Evolutionary conservation across 441 rosid genomes (phyloP).

Genomic region (Erysimum pusillum): DNA sequence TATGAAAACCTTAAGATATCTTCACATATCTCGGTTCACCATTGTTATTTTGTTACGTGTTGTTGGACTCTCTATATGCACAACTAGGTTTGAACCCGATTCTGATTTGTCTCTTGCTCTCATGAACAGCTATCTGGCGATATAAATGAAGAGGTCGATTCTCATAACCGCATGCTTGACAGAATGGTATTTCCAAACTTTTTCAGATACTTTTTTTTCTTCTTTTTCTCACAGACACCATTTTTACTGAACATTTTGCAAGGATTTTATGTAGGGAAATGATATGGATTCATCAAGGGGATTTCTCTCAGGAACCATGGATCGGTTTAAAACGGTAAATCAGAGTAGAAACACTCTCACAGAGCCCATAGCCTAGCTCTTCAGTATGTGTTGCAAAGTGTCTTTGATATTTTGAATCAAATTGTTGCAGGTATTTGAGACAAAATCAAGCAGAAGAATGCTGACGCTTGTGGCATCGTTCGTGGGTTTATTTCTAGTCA

Average conservation of each 20-base stretch:
- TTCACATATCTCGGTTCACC: neutral
- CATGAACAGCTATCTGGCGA: conserved; percentile 84
- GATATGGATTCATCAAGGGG: conserved; percentile 99
- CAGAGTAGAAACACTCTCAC: conserved; percentile 1
- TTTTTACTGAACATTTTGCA: conserved; percentile 39
- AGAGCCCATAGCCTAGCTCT: neutral
- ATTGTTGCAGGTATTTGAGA: conserved; percentile 79
- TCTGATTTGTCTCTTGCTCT: conserved; percentile 25
- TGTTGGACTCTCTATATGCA: neutral
- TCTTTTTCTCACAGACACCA: conserved; percentile 1
- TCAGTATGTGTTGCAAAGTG: conserved; percentile 13
- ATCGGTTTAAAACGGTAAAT: conserved; percentile 87
- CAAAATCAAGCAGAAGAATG: conserved; percentile 94
- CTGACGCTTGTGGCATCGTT: conserved; percentile 88
- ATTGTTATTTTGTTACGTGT: no score
- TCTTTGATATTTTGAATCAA: conserved; percentile 34
- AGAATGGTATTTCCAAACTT: conserved; percentile 69
- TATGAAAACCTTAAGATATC: neutral
- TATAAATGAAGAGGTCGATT: conserved; percentile 91
- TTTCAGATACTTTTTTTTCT: neutral
- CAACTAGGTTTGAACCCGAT: conserved; percentile 10
- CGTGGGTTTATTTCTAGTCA: conserved; percentile 77
- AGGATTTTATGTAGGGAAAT: conserved; percentile 70
- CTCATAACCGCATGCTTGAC: conserved; percentile 90
- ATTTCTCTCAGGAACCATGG: conserved; percentile 95